Conservation (phyloP, 495 filamentous ascomycete genomes). For the Talaromyces adpressus region DNA sequence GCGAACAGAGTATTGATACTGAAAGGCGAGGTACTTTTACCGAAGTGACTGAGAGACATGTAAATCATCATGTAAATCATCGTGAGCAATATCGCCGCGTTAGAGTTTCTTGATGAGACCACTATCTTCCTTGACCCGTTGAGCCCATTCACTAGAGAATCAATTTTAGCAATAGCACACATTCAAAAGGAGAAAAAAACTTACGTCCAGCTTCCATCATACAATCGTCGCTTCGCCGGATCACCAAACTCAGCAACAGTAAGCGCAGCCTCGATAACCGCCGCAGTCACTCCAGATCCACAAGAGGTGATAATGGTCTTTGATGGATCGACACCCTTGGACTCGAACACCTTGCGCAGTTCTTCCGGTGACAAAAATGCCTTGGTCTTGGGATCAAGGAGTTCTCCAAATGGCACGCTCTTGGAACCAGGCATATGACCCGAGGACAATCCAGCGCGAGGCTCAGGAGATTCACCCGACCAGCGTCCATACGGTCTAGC, state of each 20-base stretch:
- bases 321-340: slow-evolving; percentile 68
- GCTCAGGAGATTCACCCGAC: slow-evolving; percentile 78
- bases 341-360: slow-evolving; percentile 67
- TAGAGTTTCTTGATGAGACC: slow-evolving; percentile 50
- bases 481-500: slow-evolving; percentile 75
- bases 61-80: no score
- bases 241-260: slow-evolving; percentile 67
- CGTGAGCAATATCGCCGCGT: background rate
- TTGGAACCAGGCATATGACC: slow-evolving; percentile 89
- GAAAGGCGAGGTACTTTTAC: background rate
- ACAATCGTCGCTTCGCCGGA: slow-evolving; percentile 63
- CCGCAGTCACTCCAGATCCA: slow-evolving; percentile 93
- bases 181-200: slow-evolving; percentile 17
- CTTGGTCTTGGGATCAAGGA: slow-evolving; percentile 79
- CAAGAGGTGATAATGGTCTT: slow-evolving; percentile 85
- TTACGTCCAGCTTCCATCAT: slow-evolving; percentile 98
- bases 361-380: slow-evolving; percentile 65
- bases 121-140: slow-evolving; percentile 53
- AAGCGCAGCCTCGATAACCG: slow-evolving; percentile 81
- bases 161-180: slow-evolving; percentile 13
- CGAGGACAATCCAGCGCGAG: slow-evolving; percentile 75
- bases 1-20: background rate
- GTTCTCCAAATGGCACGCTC: slow-evolving; percentile 69
- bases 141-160: slow-evolving; percentile 63
- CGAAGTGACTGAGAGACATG: background rate